Evolutionary conservation across 192 early-diverging fungal species (phyloP), one percentile per base, ranked within the genome.

Genomic region (Mortierella hygrophila): DNA sequence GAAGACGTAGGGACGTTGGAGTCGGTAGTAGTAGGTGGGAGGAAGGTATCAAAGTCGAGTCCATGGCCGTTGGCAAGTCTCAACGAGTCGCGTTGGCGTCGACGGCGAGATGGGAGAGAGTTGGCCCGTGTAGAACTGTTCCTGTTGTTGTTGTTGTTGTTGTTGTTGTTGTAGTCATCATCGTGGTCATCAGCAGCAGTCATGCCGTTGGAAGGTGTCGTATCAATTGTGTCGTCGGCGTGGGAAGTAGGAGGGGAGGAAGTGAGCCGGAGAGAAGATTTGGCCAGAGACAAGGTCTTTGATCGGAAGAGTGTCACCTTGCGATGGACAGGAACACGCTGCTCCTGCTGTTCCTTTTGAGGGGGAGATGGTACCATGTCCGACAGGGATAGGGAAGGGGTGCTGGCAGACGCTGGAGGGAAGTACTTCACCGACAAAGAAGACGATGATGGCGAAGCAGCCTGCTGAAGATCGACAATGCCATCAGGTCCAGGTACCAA

Each of bases 261-360:
- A 52, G 21, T 11, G 9, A 7, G 23, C 23, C 29, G 2, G 21
- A 21, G 26, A 20, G 63, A 23, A 21, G 71, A 72, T 38, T 68
- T 37, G 68, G 52, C 52, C n/a, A 69, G 65, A 2, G 77, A 57
- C 68, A 35, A 32, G 5, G 70, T 81, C 72, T 86, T 77, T 15
- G 84, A 80, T 6, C 79, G 74, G 71, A 74, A 86, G 20, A 86
- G 54, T n/a, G 74, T 81, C 40, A 86, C 84, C 41, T 70, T 80
- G 46, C 84, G 75, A 55, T 85, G 82, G 32, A 85, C 68, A 0
- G 82, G 74, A 16, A 79, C 42, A 20, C 82, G 73, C 37, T 65
- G 60, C 60, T 65, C 60, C 10, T 65, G n/a, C 4, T 32, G 68
- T 75, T 41, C 35, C 69, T 65, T 32, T 72, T 20, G 60, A 52